Evolutionary conservation across 257 asterid genomes (phyloP), one percentile per base, ranked within the genome.

Genomic region (Solanum boliviense): DNA sequence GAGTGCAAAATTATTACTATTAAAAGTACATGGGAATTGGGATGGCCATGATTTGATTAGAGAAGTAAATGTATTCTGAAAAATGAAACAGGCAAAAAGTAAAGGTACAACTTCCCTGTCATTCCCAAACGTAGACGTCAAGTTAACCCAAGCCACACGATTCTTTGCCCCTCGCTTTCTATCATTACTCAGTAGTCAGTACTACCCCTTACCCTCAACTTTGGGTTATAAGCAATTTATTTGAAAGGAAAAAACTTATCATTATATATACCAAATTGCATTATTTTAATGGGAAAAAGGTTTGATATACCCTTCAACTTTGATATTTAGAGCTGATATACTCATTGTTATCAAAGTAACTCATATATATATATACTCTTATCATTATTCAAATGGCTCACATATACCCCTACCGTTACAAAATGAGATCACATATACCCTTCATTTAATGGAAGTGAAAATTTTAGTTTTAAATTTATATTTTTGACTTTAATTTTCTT

Each of bases 321-420:
- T 13, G 18, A 0, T 46, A 46, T 46, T 44, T 46, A 0, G 6
- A 46, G 2, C 0, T 46, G 2, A 13, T 4, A 46, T 46, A 0
- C 0, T 13, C 18, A 0, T 46, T 13, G 18, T 46, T 46, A 13
- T 46, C 0, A 46, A 46, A 46, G 2, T 46, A 18, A 44, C 1
- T 12, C 0, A 44, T 44, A 44, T 12, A 12, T 44, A 44, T 44
- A 44, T 12, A 12, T 44, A 44, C 6, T 1, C 6, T 13, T 12
- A 44, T 0, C 16, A 2, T 13, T 44, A 44, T 44, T 12, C 18
- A 44, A 44, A 44, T 5, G 16, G 52, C 16, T 44, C 5, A 44
- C 52, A 44, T 44, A 44, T 10, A 39, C 44, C 12, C 12, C 12
- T 39, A 39, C 13, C 13, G 13, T 41, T 41, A 41, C 46, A 41